phyloP scores from a whole-genome alignment of 2,329 filamentous ascomycete species.

The Amauroascus verrucosus region DNA sequence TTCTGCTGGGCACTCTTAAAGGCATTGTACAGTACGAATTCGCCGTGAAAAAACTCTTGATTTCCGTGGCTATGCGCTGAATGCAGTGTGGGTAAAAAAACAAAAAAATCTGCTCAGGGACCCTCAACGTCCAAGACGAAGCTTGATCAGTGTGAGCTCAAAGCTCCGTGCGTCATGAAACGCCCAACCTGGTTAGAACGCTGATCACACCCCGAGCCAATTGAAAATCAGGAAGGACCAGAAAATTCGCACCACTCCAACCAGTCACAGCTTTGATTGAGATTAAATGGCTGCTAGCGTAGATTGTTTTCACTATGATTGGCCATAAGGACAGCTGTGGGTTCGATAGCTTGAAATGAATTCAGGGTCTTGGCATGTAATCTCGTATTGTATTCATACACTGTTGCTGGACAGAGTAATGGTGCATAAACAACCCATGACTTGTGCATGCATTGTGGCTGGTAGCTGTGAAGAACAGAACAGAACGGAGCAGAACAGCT shows the following conservation, averaged over 20 bases:
- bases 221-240: neutral
- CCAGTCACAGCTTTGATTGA: neutral
- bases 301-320: neutral
- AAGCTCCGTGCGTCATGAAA: neutral
- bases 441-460: neutral
- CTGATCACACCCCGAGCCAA: neutral
- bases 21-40: no score
- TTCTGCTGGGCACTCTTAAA: neutral
- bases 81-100: neutral
- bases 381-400: neutral
- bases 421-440: neutral
- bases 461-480: no score
- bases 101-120: no score
- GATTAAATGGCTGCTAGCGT: no score
- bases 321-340: neutral
- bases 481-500: no score
- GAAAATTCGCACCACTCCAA: neutral
- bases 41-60: no score
- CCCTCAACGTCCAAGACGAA: no score
- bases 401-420: no score
- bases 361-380: neutral
- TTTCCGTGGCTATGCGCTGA: neutral
- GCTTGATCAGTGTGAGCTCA: no score
- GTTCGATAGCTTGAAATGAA: neutral
- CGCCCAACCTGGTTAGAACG: neutral